Evolutionary conservation across 2,329 filamentous ascomycete species (phyloP), one percentile per base, ranked within the genome.

Genomic region (Coleophoma crateriformis): DNA sequence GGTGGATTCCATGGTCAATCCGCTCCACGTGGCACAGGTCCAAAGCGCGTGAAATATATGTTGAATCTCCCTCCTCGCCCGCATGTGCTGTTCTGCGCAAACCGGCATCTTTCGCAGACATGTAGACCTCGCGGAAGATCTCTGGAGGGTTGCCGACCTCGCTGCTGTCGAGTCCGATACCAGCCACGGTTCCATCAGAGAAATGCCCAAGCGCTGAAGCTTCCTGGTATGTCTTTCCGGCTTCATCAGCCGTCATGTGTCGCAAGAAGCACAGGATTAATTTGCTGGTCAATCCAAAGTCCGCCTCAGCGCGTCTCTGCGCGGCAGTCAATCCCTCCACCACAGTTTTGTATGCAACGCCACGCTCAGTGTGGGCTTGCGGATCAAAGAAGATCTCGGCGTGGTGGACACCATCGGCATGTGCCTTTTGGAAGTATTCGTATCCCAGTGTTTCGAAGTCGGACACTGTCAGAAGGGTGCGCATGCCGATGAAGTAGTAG

Each of bases 381-480:
- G 87, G 87, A 64, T 91, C 88, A 69, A 91, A 90, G 70, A 90
- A 91, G 55, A 90, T 76, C 66, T 91, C 87, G 13, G 84, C 84
- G 61, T 91, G 87, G 45, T 79, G 74, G 2, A 90, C 82, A 35
- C 81, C 80, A 54, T 89, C 81, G 2, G 69, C 68, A 33, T 80
- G 74, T 2, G 85, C 87, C 50, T 76, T 79, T 33, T 72, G 61
- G 64, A 90, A 86, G 69, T 91, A 91, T 54, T 79, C 77, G 72
- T 81, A 87, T 5, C 85, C 85, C 11, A 92, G 74, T 47, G 78
- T 78, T 63, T 87, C 84, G 60, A 88, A 91, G 67, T 91, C 88
- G n/a, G 71, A 67, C 15, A 75, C 70, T 5, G 77, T 75, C 50
- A 84, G 69, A 19, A 91, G 77, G 2, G 85, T 85, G 39, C 77